Evolutionary conservation across 306 rosid genomes (phyloP).

Genomic region (Argentina anserina): DNA sequence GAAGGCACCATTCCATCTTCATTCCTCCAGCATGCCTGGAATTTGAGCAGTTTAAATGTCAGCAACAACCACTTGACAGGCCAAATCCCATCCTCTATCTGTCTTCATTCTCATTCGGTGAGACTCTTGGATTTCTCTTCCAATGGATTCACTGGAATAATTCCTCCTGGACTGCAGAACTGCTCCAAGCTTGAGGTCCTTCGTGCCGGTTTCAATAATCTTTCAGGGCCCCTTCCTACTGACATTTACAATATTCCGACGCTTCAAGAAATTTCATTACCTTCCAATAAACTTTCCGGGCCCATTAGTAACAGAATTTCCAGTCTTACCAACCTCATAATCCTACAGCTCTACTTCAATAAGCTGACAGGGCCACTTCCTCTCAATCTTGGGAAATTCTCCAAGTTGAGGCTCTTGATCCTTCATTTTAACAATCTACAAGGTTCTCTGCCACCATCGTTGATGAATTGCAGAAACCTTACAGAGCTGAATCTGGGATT

Average conservation of each 20-base stretch:
- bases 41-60: neutral
- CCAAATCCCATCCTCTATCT: neutral
- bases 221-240: neutral
- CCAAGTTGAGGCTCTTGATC: neutral
- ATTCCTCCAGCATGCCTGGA: neutral
- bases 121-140: neutral
- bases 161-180: neutral
- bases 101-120: neutral
- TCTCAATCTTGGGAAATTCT: neutral
- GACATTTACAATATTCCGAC: neutral
- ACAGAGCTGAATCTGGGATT: neutral
- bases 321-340: neutral
- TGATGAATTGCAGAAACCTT: neutral
- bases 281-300: neutral
- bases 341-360: neutral
- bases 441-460: neutral
- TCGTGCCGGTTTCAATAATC: neutral
- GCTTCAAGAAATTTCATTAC: neutral
- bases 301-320: neutral
- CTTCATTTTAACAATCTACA: neutral
- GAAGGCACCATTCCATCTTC: neutral
- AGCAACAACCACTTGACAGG: neutral
- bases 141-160: neutral
- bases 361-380: neutral
- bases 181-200: neutral